phyloP scores from a whole-genome alignment of 768 basidiomycete genomes.

The Leccinum disarticulatum region DNA sequence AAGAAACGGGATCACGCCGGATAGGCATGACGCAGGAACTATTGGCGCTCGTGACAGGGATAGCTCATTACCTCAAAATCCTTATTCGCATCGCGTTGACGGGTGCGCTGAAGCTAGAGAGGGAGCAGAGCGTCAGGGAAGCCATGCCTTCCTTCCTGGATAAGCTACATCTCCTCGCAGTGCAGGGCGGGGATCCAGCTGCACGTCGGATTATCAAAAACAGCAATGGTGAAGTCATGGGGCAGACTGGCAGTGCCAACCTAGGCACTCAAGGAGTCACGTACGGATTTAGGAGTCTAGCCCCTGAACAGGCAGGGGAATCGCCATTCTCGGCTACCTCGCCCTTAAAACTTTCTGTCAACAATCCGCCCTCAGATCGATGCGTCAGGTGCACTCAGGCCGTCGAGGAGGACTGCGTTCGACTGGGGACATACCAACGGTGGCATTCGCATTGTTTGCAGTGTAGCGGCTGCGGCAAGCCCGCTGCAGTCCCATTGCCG shows the following conservation, averaged over 20 bases:
- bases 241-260: conserved; percentile 46
- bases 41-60: conserved; percentile 94
- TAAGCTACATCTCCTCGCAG: conserved; percentile 87
- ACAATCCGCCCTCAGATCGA: conserved; percentile 81
- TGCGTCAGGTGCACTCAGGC: conserved; percentile 88
- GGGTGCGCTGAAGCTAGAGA: conserved; percentile 91
- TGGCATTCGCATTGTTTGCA: conserved; percentile 97
- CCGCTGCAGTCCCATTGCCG: conserved; percentile 58
- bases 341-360: conserved; percentile 53
- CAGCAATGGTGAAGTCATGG: conserved; percentile 63
- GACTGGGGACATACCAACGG: conserved; percentile 92
- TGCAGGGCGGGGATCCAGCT: conserved; percentile 78
- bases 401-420: conserved; percentile 96
- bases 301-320: conserved; percentile 88
- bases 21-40: conserved; percentile 98
- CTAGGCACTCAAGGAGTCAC: conserved; percentile 83
- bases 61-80: conserved; percentile 99
- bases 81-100: conserved; percentile 97
- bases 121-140: conserved; percentile 78
- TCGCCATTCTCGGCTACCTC: conserved; percentile 59
- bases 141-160: conserved; percentile 91
- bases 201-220: conserved; percentile 74
- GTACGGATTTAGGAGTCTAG: conserved; percentile 90
- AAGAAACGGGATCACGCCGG: conserved; percentile 84
- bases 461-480: conserved; percentile 77